Conservation (phyloP, 129 eudicot species). For the Calendula officinalis region DNA sequence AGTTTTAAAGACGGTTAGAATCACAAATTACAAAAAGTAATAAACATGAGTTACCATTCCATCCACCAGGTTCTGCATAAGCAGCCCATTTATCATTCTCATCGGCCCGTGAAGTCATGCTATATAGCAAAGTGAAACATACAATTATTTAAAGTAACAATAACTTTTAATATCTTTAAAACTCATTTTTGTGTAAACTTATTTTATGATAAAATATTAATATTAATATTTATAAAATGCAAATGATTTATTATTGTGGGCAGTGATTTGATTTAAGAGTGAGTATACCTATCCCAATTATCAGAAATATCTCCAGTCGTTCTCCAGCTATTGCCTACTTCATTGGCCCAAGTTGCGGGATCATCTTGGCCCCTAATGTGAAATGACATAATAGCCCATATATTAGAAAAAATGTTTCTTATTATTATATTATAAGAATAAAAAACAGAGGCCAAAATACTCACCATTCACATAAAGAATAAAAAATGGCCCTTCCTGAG, state of each 20-base stretch:
- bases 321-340: slow-evolving; percentile 86
- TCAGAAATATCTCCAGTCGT: slow-evolving; percentile 90
- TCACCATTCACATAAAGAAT: slow-evolving; percentile 86
- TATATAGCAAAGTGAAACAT: slow-evolving; percentile 14
- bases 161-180: too few species aligned
- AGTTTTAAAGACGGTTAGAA: neutral
- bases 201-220: too few species aligned
- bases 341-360: slow-evolving; percentile 90
- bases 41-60: slow-evolving; percentile 59
- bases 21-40: neutral
- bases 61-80: slow-evolving; percentile 80
- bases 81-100: slow-evolving; percentile 72
- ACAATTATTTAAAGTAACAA: neutral
- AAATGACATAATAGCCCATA: slow-evolving; percentile 11
- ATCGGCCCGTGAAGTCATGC: slow-evolving; percentile 77
- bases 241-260: too few species aligned
- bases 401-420: neutral
- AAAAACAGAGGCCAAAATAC: neutral
- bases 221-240: too few species aligned
- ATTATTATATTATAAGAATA: neutral
- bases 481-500: slow-evolving; percentile 74
- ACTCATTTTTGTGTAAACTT: too few species aligned
- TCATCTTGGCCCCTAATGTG: slow-evolving; percentile 73
- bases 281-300: slow-evolving; percentile 60
- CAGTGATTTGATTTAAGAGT: too few species aligned